Evolutionary conservation across 169 alveolate species (phyloP).

Genomic region (Cyclospora cayetanensis): DNA sequence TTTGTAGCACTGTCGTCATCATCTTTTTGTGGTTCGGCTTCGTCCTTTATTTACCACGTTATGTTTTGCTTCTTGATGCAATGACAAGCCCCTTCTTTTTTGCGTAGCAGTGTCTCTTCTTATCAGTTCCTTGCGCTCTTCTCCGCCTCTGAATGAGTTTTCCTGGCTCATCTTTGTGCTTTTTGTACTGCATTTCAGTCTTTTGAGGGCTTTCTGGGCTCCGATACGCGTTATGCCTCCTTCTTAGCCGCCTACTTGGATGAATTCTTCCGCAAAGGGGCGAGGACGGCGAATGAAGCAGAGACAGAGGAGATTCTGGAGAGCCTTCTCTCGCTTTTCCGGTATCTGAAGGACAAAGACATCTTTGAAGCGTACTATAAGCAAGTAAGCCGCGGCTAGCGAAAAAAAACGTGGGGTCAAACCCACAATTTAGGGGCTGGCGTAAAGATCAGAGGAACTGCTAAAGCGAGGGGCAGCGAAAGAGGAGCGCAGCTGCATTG

Average conservation of each 20-base stretch:
- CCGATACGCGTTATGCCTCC: neutral
- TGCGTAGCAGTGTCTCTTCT: too few species aligned
- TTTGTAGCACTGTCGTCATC: too few species aligned
- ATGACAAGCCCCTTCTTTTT: too few species aligned
- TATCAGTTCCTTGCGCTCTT: too few species aligned
- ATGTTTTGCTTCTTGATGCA: too few species aligned
- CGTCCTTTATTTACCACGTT: too few species aligned
- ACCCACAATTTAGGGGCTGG: too few species aligned
- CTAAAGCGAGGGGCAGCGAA: too few species aligned
- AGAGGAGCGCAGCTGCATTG: too few species aligned
- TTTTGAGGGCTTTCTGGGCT: neutral
- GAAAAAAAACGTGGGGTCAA: neutral
- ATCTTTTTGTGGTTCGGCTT: too few species aligned
- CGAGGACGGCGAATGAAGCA: neutral
- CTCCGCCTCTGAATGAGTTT: too few species aligned
- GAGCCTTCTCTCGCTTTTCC: conserved; percentile 72
- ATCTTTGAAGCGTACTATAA: conserved; percentile 76
- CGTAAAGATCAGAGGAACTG: too few species aligned
- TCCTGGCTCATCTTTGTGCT: neutral
- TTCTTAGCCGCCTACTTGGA: neutral
- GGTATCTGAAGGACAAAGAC: conserved; percentile 75
- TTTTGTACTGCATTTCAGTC: neutral
- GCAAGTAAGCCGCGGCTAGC: neutral
- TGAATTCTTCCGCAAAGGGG: neutral
- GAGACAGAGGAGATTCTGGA: neutral